Base-by-base conservation (phyloP, 2,329 filamentous ascomycete genomes). In the Calonectria fujianensis region DNA sequence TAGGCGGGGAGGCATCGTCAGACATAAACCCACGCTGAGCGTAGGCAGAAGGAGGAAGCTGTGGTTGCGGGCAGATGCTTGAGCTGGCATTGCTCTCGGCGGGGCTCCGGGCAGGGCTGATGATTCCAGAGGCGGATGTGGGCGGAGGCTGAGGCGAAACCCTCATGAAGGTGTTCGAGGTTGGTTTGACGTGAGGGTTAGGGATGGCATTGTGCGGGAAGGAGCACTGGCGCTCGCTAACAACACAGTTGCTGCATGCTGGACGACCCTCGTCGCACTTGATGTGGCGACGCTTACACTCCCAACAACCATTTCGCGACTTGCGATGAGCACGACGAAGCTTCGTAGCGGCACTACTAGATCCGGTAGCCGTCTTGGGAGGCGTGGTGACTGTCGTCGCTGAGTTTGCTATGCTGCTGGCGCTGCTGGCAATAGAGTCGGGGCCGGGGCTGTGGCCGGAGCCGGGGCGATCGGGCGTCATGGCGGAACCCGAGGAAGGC, bases 181-280 rank as follows among this genome's bases (percentile, higher is more conserved):
- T 13, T 64, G 37, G 16, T 70, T 51, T 24, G 63, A 31, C 18
- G 59, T 37, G 14, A 52, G 61, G 37, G 72, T 32, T 41, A 7
- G 70, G 61, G 29, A 69, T 57, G 27, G 70, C 61, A 18, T 64
- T 63, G 50, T 72, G 69, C 10, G 82, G 83, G 57, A 84, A 88
- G 0, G 84, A 83, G 72, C 86, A 88, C 9, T 74, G 72, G 9
- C 84, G 81, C 65, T 85, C 82, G 51, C 83, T 83, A 54, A 84
- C 83, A 27, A 81, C 77, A 76, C 86, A 88, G 73, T 87, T 86
- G 57, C 81, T 82, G 74, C 87, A 88, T 1, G 81, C 72, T 2
- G 87, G 87, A 5, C 82, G 83, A 10, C 75, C 82, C 78, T 88
- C 86, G 70, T 88, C 87, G 79, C 87, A 88, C 45, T 85, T 86